These are phyloP conservation scores for Debaryomyces robertsiae DNA, from an alignment of 1,139 yeast genomes.

Conservation along the genomic window DNA sequence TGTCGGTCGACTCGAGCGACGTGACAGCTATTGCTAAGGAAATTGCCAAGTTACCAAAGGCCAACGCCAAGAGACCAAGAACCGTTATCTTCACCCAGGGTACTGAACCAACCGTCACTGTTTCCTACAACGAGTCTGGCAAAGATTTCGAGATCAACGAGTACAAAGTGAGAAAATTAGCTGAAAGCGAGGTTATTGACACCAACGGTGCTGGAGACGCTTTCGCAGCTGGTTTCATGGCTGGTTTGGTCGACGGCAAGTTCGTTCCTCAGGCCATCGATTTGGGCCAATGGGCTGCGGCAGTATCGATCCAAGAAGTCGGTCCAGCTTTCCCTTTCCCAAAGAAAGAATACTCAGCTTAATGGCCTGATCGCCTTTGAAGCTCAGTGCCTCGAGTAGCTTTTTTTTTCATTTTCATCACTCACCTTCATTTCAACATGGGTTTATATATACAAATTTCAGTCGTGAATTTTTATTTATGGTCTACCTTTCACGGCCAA, in stretches of 20 bases:
- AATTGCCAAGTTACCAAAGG: slow-evolving; percentile 80
- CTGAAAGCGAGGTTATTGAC: slow-evolving; percentile 69
- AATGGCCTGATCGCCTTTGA: slow-evolving; percentile 10
- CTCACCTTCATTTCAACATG: slow-evolving; percentile 21
- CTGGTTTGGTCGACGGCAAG: slow-evolving; percentile 81
- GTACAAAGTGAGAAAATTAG: slow-evolving; percentile 73
- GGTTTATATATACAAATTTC: slow-evolving; percentile 12
- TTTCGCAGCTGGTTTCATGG: slow-evolving; percentile 95
- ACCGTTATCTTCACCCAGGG: slow-evolving; percentile 93
- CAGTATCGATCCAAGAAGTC: slow-evolving; percentile 84
- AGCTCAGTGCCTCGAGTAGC: slow-evolving; percentile 4
- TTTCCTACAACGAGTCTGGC: slow-evolving; percentile 51
- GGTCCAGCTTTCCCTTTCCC: slow-evolving; percentile 95
- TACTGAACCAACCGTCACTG: slow-evolving; percentile 82
- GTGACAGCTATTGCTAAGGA: slow-evolving; percentile 77
- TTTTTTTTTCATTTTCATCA: slow-evolving; percentile 2
- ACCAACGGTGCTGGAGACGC: slow-evolving; percentile 99
- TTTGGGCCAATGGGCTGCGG: slow-evolving; percentile 97
- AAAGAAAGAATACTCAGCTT: slow-evolving; percentile 56
- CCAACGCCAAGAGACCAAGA: slow-evolving; percentile 69
- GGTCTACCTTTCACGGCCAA: slow-evolving; percentile 7
- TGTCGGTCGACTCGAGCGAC: slow-evolving; percentile 55
- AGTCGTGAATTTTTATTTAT: slow-evolving; percentile 7
- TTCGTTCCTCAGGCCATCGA: slow-evolving; percentile 63
- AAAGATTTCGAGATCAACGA: slow-evolving; percentile 50